Base-by-base conservation (phyloP, 2,329 filamentous ascomycete genomes). In the Epichloe scottii region DNA sequence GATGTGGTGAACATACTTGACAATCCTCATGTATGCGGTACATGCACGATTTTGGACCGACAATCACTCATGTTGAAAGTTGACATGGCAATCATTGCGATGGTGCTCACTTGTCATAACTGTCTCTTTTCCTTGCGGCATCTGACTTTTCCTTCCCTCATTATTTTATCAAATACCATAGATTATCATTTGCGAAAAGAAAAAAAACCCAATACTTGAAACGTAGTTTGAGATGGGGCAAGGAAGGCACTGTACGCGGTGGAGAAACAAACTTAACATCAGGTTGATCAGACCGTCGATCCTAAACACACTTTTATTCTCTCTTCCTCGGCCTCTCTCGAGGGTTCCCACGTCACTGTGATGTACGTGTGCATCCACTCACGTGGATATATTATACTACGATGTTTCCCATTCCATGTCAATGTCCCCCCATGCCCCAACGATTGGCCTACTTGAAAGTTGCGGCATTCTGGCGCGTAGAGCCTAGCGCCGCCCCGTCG, bases 1-100 rank as follows among this genome's bases (percentile, higher is more conserved):
- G 12, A 63, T 85, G 37, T 87, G 84, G 84, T 81, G 66, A 68
- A 57, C 5, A 48, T 46, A n/a, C n/a, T 37, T 46, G 14, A 7
- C 10, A 21, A 26, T 23, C 15, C 14, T 21, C 7, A 23, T 33
- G 3, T 12, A n/a, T n/a, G 38, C n/a, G 12, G 17, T 23, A 10
- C 38, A 14, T 10, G 34, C 11, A 17, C 35, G 8, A 17, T 17
- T 33, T 11, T 33, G 26, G n/a, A 40, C 21, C 15, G 40, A 12
- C 23, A 33, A 17, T 12, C 14, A 38, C 10, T 26, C 17, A n/a
- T 17, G 17, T 30, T 17, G 34, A 37, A 10, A 19, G 34, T 33
- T 11, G n/a, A 10, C 5, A 30, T 10, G 26, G 26, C 26, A 30
- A 30, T 30, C 10, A 14, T 48, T 15, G 4, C 14, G n/a, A 12